Conservation (phyloP, 345 rosid species). For the Moringa oleifera region DNA sequence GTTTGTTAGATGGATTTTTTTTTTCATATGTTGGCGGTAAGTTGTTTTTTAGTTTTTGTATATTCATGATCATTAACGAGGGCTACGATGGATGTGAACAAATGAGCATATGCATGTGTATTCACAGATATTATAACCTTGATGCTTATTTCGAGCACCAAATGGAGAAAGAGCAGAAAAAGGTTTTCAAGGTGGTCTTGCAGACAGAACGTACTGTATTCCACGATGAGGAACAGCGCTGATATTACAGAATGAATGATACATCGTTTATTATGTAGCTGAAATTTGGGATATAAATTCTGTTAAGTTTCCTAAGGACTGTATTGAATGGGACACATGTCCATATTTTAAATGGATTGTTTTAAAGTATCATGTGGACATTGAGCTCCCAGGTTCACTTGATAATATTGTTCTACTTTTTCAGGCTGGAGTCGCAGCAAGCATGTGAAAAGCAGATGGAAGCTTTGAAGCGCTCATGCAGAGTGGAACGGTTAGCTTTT, state of each 20-base stretch:
- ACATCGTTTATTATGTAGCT: not conserved
- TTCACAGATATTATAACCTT: slow-evolving; percentile 72
- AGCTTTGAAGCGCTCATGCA: slow-evolving; percentile 81
- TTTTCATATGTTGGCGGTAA: not conserved
- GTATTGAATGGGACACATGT: too few relatives aligned
- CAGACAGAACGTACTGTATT: slow-evolving; percentile 73
- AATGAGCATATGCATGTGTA: not conserved
- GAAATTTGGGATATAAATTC: not conserved
- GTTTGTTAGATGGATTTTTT: too few relatives aligned
- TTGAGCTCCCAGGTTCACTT: not conserved
- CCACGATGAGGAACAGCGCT: slow-evolving; percentile 89
- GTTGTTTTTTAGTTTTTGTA: not conserved
- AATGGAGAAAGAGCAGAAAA: slow-evolving; percentile 66
- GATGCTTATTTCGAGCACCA: slow-evolving; percentile 74
- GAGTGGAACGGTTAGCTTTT: slow-evolving; percentile 85
- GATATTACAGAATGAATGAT: slow-evolving; percentile 36
- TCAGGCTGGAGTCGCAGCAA: slow-evolving; percentile 67
- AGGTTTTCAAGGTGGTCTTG: slow-evolving; percentile 57
- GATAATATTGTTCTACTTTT: slow-evolving; percentile 11
- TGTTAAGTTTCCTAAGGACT: too few relatives aligned
- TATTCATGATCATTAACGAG: too few relatives aligned
- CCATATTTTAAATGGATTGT: too few relatives aligned
- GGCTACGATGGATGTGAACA: not conserved
- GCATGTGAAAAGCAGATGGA: slow-evolving; percentile 81
- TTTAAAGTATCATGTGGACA: slow-evolving; percentile 1